These are phyloP conservation scores for Asparagopsis taxiformis DNA, from an alignment of 31 red algal genomes.

Conservation along the genomic window DNA sequence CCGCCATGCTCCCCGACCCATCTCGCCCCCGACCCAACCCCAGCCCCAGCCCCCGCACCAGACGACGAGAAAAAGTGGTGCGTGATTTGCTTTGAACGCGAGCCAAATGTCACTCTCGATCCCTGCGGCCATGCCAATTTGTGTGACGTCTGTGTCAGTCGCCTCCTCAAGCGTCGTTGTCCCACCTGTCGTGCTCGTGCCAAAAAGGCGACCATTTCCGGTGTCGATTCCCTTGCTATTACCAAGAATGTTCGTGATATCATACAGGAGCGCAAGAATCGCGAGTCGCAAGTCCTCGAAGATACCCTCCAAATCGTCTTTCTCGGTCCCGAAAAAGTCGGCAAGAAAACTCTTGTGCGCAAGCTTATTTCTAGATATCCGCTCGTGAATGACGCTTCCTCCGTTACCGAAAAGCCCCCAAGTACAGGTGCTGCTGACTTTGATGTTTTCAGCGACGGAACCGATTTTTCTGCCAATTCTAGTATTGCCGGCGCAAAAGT, in stretches of 20 bases:
- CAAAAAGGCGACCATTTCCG: constrained; percentile 29
- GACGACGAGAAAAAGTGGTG: constrained; percentile 20
- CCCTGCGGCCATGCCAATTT: constrained; percentile 72
- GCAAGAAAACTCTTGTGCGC: constrained; percentile 54
- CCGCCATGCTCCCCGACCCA: constrained; percentile 19
- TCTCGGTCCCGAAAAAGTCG: constrained; percentile 44
- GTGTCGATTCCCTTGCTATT: constrained; percentile 10
- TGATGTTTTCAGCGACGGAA: constrained; percentile 54
- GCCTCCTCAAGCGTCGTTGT: constrained; percentile 68
- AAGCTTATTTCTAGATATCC: constrained; percentile 16
- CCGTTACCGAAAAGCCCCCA: neutral
- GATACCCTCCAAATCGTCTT: too few species aligned
- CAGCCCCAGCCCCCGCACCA: neutral
- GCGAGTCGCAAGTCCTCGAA: constrained; percentile 47
- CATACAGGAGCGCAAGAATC: constrained; percentile 47
- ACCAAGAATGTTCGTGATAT: constrained; percentile 37
- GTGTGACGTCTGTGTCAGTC: constrained; percentile 63
- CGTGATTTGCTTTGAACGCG: constrained; percentile 73
- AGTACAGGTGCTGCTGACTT: constrained; percentile 4
- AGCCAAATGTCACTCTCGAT: constrained; percentile 39
- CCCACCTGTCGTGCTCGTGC: constrained; percentile 65
- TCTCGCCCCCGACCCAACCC: too few species aligned
- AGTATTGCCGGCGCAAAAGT: constrained; percentile 48
- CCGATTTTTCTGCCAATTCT: constrained; percentile 57
- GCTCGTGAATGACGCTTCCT: neutral